These are phyloP conservation scores for Cyclanthera cordifolia DNA, from an alignment of 306 rosid species.

Conservation along the genomic window DNA sequence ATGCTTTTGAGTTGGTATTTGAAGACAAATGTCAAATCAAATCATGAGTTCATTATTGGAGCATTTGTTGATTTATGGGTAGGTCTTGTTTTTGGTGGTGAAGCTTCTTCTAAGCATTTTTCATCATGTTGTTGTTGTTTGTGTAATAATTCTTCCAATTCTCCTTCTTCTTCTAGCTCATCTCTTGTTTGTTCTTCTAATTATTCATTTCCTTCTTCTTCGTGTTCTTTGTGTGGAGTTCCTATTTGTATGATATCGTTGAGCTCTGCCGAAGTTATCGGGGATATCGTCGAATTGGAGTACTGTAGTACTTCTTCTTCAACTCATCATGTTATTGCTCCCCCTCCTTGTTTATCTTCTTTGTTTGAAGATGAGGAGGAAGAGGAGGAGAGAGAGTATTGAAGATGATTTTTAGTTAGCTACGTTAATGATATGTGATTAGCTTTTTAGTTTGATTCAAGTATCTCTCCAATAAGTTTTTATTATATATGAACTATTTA, in stretches of 20 bases:
- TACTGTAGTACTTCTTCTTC: slow-evolving; percentile 18
- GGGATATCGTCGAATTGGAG: slow-evolving; percentile 15
- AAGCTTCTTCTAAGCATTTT: slow-evolving; percentile 4
- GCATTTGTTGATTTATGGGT: slow-evolving; percentile 72
- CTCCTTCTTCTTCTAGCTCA: slow-evolving; percentile 10
- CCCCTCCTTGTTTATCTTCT: slow-evolving; percentile 32
- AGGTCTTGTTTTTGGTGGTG: slow-evolving; percentile 17
- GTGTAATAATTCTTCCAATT: not conserved
- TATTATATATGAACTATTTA: too few relatives aligned
- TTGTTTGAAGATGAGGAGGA: not conserved
- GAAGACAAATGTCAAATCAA: slow-evolving; percentile 35
- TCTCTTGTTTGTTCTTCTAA: slow-evolving; percentile 16
- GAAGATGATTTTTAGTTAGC: not conserved
- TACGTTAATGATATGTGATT: too few relatives aligned
- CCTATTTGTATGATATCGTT: not conserved
- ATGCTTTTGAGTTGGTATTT: slow-evolving; percentile 59
- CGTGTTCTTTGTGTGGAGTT: slow-evolving; percentile 7
- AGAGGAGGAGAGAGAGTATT: not conserved
- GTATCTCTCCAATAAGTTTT: too few relatives aligned
- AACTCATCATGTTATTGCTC: not conserved
- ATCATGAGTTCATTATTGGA: slow-evolving; percentile 35
- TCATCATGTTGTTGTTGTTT: not conserved
- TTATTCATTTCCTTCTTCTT: slow-evolving; percentile 16
- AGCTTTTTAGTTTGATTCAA: too few relatives aligned
- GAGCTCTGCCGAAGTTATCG: slow-evolving; percentile 21